Evolutionary conservation across 257 asterid genomes (phyloP), one percentile per base, ranked within the genome.

Genomic region (Buddleja alternifolia): DNA sequence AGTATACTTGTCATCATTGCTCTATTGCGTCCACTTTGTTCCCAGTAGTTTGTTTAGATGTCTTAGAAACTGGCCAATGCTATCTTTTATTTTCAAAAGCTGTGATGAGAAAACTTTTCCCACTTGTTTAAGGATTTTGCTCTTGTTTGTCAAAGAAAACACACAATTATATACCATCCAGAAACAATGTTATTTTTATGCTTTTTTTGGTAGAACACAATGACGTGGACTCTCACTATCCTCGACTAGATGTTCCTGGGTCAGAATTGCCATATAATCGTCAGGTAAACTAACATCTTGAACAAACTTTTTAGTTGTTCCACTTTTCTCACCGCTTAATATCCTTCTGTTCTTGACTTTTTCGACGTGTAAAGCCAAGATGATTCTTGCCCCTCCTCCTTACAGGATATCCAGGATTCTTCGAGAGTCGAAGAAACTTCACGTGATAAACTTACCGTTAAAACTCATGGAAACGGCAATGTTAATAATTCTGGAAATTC

Each of bases 171-270:
- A n/a, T n/a, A n/a, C n/a, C n/a, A n/a, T n/a, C n/a, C n/a, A n/a
- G n/a, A n/a, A n/a, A n/a, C n/a, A n/a, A n/a, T 32, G 29, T 17
- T 19, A 29, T 66, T 60, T 21, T 42, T 23, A 23, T 66, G 53
- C 21, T n/a, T 63, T 77, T 65, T 55, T 67, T 63, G 62, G 67
- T 69, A 93, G 98, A 83, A 63, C 82, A 86, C 84, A 83, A 85
- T 67, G 84, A 84, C 12, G 95, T 93, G 71, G 87, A 90, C 75
- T 78, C 96, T 72, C 91, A 69, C 78, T 90, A 88, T 80, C 95
- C 96, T 53, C 82, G 81, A 47, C 68, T 87, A 67, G 79, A 81
- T 70, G 79, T 88, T 81, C 99, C 96, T 29, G 88, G 96, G 58
- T 60, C 88, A 53, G 94, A 82, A 23, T 87, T 66, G 80, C 89